Conservation (phyloP, 139 green algal species). For the Microglena sp. region DNA sequence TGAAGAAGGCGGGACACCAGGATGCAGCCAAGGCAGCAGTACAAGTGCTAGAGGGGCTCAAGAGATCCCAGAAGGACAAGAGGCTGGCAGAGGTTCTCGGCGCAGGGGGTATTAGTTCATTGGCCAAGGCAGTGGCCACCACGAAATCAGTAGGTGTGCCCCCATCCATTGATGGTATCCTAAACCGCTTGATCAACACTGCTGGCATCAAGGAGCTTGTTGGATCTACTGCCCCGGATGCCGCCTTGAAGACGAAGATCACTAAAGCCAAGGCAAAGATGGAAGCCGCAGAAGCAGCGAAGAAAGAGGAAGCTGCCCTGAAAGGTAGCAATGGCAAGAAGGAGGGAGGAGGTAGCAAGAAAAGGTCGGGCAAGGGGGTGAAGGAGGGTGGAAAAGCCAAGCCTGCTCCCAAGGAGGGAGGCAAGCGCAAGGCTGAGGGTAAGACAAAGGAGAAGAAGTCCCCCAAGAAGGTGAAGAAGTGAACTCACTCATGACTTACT, state of each 20-base stretch:
- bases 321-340: too few relatives aligned
- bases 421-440: too few relatives aligned
- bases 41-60: conserved; percentile 15
- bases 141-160: conserved; percentile 9
- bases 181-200: conserved; percentile 1
- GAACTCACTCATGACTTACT: too few relatives aligned
- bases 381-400: too few relatives aligned
- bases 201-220: conserved; percentile 3
- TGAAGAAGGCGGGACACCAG: too few relatives aligned
- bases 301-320: too few relatives aligned
- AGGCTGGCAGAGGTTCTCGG: conserved; percentile 34
- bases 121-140: conserved; percentile 32
- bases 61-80: conserved; percentile 11
- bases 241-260: conserved; percentile 14
- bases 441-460: too few relatives aligned
- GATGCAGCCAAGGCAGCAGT: too few relatives aligned
- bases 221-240: not conserved
- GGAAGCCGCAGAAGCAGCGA: not conserved
- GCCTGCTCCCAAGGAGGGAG: too few relatives aligned
- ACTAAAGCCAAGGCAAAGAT: not conserved
- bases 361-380: too few relatives aligned
- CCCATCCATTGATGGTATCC: not conserved
- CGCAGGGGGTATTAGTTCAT: conserved; percentile 13
- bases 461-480: too few relatives aligned
- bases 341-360: too few relatives aligned